Percentiles rank a stretch among this genome's conserved stretches.
These are phyloP conservation scores for Trichomonascaceae sp. DNA, from an alignment of 1,139 yeast genomes.

Conservation along the genomic window DNA sequence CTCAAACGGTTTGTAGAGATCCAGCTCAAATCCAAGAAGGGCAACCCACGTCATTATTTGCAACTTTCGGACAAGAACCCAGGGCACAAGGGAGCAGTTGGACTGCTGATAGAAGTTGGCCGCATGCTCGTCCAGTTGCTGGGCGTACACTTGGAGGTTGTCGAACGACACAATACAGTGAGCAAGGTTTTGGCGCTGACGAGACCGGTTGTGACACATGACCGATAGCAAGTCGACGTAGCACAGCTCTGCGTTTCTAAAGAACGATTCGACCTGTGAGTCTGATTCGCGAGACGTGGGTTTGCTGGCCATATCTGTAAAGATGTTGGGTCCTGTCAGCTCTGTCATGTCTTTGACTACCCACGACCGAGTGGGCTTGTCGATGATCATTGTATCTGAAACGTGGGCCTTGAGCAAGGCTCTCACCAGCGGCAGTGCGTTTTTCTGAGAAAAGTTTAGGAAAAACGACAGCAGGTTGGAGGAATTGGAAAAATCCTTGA, in stretches of 20 bases:
- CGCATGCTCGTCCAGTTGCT: slow-evolving; percentile 59
- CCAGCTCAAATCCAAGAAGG: slow-evolving; percentile 64
- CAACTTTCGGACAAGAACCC: slow-evolving; percentile 53
- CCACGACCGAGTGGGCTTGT: slow-evolving; percentile 17
- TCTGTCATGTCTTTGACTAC: slow-evolving; percentile 22
- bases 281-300: slow-evolving; percentile 7
- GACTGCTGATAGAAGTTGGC: slow-evolving; percentile 3
- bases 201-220: slow-evolving; percentile 60
- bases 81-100: slow-evolving; percentile 17
- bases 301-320: slow-evolving; percentile 6
- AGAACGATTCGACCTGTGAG: slow-evolving; percentile 13
- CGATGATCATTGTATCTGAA: slow-evolving; percentile 10
- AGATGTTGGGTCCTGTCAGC: slow-evolving; percentile 13
- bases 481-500: slow-evolving; percentile 11
- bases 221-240: slow-evolving; percentile 39
- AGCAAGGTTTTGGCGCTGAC: slow-evolving; percentile 65
- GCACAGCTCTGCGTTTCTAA: slow-evolving; percentile 18
- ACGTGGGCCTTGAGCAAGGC: slow-evolving; percentile 17
- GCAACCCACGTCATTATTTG: slow-evolving; percentile 59
- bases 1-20: slow-evolving; percentile 64
- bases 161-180: slow-evolving; percentile 57
- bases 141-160: slow-evolving; percentile 74
- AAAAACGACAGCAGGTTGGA: slow-evolving; percentile 21
- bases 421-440: slow-evolving; percentile 18
- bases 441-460: slow-evolving; percentile 14